Evolutionary conservation across 208 protist genomes (phyloP), one percentile per base, ranked within the genome.

Genomic region (Novymonas esmeraldas): DNA sequence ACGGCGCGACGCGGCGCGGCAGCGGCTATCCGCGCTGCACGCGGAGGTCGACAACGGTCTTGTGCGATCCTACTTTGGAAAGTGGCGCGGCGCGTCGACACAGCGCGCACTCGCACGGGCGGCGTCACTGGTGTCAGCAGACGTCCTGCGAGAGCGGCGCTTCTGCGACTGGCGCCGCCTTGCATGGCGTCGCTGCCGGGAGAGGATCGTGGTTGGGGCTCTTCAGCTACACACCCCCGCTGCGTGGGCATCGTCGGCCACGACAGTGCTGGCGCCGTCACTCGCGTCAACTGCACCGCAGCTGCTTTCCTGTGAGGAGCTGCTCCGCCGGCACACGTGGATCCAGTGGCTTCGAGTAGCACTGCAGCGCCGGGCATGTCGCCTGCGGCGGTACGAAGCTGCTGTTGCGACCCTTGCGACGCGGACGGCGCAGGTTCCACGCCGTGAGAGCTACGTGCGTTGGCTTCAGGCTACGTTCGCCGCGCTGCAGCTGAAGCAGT

Each of bases 311-410:
- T 58, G 18, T 10, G 38, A 44, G 24, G 58, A 58, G 14, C 68
- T 80, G 10, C 14, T 26, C 38, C 28, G 7, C 14, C 74, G 57
- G 29, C 31, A 31, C 31, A 24, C 2, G 6, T 82, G 70, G 70
- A 59, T 82, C 4, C 76, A 74, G 44, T 82, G 76, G 76, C 71
- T 82, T 11, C 64, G 56, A 6, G 54, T 61, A 13, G 62, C 76
- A 10, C 54, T 54, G 46, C 45, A 46, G 33, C 63, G 54, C 6
- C 63, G 69, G 2, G 76, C 58, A 28, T 6, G n/a, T 4, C 76
- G 64, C 9, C 54, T 82, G 22, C 56, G 52, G 16, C 39, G 13
- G 18, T 68, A 65, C 48, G 52, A 34, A 29, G 18, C 10, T 5
- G 56, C 39, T 41, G 20, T 64, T 2, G n/a, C 22, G 13, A 36